Base-by-base conservation (phyloP, 1,284 basidiomycete species). In the Ustilago crameri region DNA sequence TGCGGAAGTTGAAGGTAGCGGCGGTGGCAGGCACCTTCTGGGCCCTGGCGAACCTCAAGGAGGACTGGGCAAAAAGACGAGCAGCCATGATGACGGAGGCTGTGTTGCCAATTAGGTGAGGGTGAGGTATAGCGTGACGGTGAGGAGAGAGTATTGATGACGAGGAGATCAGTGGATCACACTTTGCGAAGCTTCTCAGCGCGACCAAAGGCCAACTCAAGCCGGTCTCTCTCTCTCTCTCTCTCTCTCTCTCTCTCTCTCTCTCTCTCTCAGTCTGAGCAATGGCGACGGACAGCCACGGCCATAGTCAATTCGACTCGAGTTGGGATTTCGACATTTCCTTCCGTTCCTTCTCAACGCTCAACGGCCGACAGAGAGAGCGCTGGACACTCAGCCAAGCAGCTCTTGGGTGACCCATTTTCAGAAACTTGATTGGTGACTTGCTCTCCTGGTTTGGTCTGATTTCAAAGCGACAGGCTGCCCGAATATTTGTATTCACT, bases 41-140 rank as follows among this genome's bases (percentile, higher is more conserved):
- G 50, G 62, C 68, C 49, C 66, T 46, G 57, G 72, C 63, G 59
- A 70, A 55, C 56, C 68, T 67, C 68, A 72, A 60, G 10, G 72
- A 71, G 59, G 72, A 64, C 61, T 74, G 68, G 55, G 64, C 67
- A 47, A 74, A 74, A 41, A 74, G 65, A 67, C 72, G 72, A 48
- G 69, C 66, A 65, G 71, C 72, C 72, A 68, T 70, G 30, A 38
- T 60, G 60, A 59, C 42, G 51, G 15, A 54, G 60, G 59, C 60
- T 62, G 60, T 63, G 55, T 54, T 58, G 53, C 59, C 26, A 38
- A 48, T 23, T 38, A 12, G 30, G 30, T 30, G 48, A 37, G 30
- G 52, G 51, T 50, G 51, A 60, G 30, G 48, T n/a, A n/a, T n/a
- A n/a, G n/a, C n/a, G 54, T 43, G 38, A 52, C n/a, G 41, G 52